A percentile compares a stretch with the other conserved stretches of the same genome.
Evolutionary conservation across 768 basidiomycete species (phyloP).

Genomic region (Mycena galopus): DNA sequence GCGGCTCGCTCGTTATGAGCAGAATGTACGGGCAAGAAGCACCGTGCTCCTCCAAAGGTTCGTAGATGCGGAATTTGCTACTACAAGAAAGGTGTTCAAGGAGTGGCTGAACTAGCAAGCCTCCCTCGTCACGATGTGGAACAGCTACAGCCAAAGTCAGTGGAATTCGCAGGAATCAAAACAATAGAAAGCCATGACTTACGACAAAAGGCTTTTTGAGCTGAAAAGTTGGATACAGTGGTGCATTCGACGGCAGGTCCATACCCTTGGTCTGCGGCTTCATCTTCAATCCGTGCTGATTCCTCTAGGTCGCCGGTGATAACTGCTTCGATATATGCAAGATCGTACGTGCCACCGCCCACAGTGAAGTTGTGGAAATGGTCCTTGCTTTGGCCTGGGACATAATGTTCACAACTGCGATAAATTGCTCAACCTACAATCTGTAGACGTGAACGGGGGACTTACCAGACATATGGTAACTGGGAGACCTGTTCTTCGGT

Average conservation of each 20-base stretch:
- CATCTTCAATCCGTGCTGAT: not conserved
- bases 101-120: constrained; percentile 12
- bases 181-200: not conserved
- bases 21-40: constrained; percentile 36
- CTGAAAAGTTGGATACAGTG: constrained; percentile 14
- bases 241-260: constrained; percentile 19
- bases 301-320: constrained; percentile 11
- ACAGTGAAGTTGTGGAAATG: constrained; percentile 6
- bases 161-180: not conserved
- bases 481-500: not conserved
- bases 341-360: constrained; percentile 4
- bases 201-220: constrained; percentile 8
- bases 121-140: not conserved
- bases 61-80: constrained; percentile 20
- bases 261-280: not conserved
- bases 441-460: too few relatives aligned
- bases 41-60: constrained; percentile 32
- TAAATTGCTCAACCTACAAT: too few relatives aligned
- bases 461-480: not conserved
- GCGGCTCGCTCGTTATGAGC: constrained; percentile 27
- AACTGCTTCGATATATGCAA: constrained; percentile 24
- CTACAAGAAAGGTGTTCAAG: constrained; percentile 20
- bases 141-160: too few relatives aligned
- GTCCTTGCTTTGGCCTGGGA: not conserved
- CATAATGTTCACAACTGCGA: constrained; percentile 21